Evolutionary conservation across 2,329 filamentous ascomycete species (phyloP).

Genomic region (Fusarium nanum): DNA sequence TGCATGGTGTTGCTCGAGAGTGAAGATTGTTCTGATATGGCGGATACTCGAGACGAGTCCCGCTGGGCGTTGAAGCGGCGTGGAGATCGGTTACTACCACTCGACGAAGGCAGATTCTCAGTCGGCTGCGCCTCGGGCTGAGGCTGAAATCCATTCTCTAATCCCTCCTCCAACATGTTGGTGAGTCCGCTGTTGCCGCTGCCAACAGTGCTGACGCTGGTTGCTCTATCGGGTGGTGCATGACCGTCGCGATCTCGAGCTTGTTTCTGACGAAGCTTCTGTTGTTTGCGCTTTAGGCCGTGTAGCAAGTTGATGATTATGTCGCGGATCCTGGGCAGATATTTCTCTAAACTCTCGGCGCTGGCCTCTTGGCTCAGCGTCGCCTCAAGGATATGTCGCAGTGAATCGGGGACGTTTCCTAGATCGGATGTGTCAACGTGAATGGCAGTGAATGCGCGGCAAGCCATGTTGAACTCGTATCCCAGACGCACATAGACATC

Average conservation of each 20-base stretch:
- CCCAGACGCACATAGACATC: constrained; percentile 97
- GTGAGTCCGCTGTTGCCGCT: constrained; percentile 68
- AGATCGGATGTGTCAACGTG: constrained; percentile 95
- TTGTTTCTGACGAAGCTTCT: constrained; percentile 78
- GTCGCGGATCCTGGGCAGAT: constrained; percentile 92
- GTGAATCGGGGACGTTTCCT: constrained; percentile 91
- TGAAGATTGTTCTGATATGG: constrained; percentile 71
- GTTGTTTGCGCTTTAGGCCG: constrained; percentile 96
- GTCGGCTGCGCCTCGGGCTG: constrained; percentile 53
- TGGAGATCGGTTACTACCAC: constrained; percentile 56
- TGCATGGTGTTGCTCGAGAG: constrained; percentile 82
- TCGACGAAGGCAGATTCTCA: constrained; percentile 45
- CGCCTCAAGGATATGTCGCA: constrained; percentile 92
- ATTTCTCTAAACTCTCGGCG: constrained; percentile 91
- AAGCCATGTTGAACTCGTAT: constrained; percentile 99
- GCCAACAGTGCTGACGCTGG: constrained; percentile 68
- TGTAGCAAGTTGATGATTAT: constrained; percentile 99
- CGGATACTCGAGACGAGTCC: constrained; percentile 63
- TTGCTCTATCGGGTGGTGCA: constrained; percentile 61
- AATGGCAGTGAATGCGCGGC: constrained; percentile 94
- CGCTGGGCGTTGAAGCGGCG: constrained; percentile 61
- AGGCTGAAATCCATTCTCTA: constrained; percentile 64
- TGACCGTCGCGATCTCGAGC: constrained; percentile 64
- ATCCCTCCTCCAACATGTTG: constrained; percentile 68
- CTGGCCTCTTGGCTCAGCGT: constrained; percentile 97